Conservation (phyloP, 345 rosid genomes). For the Anastatica hierochuntica region DNA sequence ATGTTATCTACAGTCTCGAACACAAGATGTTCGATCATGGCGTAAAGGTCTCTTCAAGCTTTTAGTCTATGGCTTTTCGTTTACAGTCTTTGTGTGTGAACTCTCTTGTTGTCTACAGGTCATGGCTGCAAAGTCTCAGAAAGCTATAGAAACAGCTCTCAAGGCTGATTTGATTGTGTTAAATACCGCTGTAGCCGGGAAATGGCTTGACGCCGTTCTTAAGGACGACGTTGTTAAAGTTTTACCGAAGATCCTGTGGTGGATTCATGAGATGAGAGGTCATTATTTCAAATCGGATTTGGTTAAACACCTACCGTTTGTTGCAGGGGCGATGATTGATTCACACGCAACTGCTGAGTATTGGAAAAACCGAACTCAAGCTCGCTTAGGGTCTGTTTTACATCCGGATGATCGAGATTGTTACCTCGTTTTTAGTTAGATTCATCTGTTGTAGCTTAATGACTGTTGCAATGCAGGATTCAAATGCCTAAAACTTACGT, state of each 20-base stretch:
- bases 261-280: constrained; percentile 99
- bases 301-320: constrained; percentile 84
- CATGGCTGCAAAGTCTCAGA: constrained; percentile 50
- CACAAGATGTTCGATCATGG: constrained; percentile 80
- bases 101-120: too few species aligned
- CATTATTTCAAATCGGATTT: constrained; percentile 78
- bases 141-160: constrained; percentile 55
- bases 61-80: too few species aligned
- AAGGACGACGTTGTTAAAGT: constrained; percentile 54
- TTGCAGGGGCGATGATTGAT: constrained; percentile 94
- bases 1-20: constrained; percentile 58
- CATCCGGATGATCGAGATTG: too few species aligned
- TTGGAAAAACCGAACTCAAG: constrained; percentile 78
- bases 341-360: constrained; percentile 81
- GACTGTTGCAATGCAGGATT: constrained; percentile 47
- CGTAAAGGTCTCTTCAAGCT: too few species aligned
- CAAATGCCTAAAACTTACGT: constrained; percentile 88
- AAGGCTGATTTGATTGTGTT: constrained; percentile 72
- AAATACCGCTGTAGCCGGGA: constrained; percentile 93
- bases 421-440: too few species aligned
- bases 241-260: constrained; percentile 84
- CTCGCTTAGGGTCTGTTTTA: constrained; percentile 78
- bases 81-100: too few species aligned
- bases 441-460: neutral
- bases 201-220: constrained; percentile 78